phyloP scores from a whole-genome alignment of 2,329 filamentous ascomycete genomes.

The Eutypa lata region DNA sequence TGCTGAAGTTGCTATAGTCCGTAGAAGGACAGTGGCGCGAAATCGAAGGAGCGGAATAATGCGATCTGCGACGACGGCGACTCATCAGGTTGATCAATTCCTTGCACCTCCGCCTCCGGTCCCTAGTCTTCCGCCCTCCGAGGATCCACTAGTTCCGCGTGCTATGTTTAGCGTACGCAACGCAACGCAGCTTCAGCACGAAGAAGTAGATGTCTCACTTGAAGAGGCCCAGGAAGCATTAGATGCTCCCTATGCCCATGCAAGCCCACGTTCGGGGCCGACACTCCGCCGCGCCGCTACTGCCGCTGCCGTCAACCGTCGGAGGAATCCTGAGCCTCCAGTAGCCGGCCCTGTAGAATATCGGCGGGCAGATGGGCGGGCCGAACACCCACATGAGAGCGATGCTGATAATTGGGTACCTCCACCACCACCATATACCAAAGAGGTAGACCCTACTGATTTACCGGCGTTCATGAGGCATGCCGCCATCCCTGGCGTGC shows the following conservation, averaged over 20 bases:
- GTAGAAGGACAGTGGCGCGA: conserved; percentile 69
- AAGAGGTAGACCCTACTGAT: conserved; percentile 54
- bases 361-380: conserved; percentile 65
- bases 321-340: conserved; percentile 58
- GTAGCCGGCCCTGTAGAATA: conserved; percentile 57
- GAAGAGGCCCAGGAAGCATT: conserved; percentile 59
- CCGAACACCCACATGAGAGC: conserved; percentile 78
- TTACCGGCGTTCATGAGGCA: conserved; percentile 55
- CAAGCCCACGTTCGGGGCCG: conserved; percentile 65
- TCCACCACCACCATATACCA: conserved; percentile 76
- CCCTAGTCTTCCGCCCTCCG: conserved; percentile 34
- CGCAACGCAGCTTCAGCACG: conserved; percentile 27
- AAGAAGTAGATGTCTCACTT: conserved; percentile 44
- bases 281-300: conserved; percentile 71
- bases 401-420: conserved; percentile 88
- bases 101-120: conserved; percentile 30
- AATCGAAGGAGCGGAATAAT: conserved; percentile 49
- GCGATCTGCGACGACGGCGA: conserved; percentile 45
- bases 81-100: conserved; percentile 20
- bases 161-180: conserved; percentile 37
- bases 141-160: conserved; percentile 53
- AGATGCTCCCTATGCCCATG: conserved; percentile 71
- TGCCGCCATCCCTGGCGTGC: conserved; percentile 36
- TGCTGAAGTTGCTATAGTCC: conserved; percentile 74
- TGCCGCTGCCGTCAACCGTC: conserved; percentile 71